These are phyloP conservation scores for Setaria italica DNA, from an alignment of 202 grass and related monocot genomes.

Conservation along the genomic window DNA sequence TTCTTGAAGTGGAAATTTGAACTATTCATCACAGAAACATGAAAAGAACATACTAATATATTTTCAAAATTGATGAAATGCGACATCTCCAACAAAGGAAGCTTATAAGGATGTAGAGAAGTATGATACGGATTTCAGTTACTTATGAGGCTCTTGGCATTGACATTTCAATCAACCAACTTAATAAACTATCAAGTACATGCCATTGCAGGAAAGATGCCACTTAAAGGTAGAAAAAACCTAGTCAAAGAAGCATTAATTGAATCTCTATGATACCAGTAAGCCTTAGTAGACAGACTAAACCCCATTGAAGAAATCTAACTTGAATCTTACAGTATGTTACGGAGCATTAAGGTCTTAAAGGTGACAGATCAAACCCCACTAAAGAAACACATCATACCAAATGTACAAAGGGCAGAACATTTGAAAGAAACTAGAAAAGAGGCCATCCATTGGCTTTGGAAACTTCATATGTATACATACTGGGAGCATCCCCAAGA, in stretches of 20 bases:
- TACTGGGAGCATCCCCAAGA: slow-evolving; percentile 89
- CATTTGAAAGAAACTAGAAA: background rate
- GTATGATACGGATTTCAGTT: background rate
- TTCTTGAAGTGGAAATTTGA: background rate
- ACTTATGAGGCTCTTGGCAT: background rate
- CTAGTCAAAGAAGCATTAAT: background rate
- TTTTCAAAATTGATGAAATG: background rate
- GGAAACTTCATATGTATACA: slow-evolving; percentile 32
- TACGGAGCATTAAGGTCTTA: background rate
- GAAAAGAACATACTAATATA: background rate
- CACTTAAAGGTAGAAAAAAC: background rate
- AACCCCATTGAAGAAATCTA: slow-evolving; percentile 2
- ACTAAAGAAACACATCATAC: background rate
- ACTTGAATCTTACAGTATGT: slow-evolving; percentile 2
- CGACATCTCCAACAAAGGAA: background rate
- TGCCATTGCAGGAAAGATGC: background rate
- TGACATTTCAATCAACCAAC: background rate
- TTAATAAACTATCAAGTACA: background rate
- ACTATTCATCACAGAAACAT: background rate
- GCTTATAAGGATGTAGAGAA: background rate
- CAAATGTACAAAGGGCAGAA: background rate
- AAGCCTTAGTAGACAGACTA: background rate
- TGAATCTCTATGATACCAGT: slow-evolving; percentile 9
- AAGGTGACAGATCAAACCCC: slow-evolving; percentile 13
- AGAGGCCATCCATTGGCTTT: background rate